Evolutionary conservation across 257 asterid genomes (phyloP).

Genomic region (Leptodermis oblonga): DNA sequence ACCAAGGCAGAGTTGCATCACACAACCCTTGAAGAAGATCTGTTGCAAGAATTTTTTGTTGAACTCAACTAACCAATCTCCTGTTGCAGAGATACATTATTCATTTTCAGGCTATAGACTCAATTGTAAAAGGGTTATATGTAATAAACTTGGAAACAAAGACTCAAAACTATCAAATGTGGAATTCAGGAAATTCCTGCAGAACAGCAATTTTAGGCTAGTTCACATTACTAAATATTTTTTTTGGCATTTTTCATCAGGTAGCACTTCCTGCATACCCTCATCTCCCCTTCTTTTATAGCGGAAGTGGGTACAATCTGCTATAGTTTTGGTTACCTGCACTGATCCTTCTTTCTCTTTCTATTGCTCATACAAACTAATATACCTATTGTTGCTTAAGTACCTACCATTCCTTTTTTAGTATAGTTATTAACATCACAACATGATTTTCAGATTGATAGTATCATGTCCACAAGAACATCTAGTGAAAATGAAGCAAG

Average conservation of each 20-base stretch:
- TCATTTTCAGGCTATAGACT: not conserved
- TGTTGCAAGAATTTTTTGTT: not conserved
- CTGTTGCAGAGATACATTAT: not conserved
- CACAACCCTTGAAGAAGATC: not conserved
- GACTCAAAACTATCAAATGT: not conserved
- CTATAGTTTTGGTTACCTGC: not conserved
- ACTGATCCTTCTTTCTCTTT: not conserved
- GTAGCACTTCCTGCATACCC: not conserved
- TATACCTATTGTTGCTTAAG: not conserved
- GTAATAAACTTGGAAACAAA: no score
- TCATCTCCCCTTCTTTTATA: not conserved
- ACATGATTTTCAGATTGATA: conserved; percentile 62
- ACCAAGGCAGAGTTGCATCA: no score
- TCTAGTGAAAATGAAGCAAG: conserved; percentile 95
- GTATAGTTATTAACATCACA: not conserved
- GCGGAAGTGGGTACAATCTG: not conserved
- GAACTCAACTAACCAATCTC: no score
- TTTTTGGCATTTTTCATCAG: not conserved
- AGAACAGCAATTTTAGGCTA: no score
- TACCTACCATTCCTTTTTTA: not conserved
- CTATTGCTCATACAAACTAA: not conserved
- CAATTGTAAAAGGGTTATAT: not conserved
- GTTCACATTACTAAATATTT: not conserved
- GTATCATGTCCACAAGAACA: conserved; percentile 95
- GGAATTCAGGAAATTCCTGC: not conserved